Percentiles rank a stretch among this genome's conserved stretches.
These are phyloP conservation scores for Hyphopichia pseudoburtonii DNA, from an alignment of 1,139 yeast genomes.

Conservation along the genomic window DNA sequence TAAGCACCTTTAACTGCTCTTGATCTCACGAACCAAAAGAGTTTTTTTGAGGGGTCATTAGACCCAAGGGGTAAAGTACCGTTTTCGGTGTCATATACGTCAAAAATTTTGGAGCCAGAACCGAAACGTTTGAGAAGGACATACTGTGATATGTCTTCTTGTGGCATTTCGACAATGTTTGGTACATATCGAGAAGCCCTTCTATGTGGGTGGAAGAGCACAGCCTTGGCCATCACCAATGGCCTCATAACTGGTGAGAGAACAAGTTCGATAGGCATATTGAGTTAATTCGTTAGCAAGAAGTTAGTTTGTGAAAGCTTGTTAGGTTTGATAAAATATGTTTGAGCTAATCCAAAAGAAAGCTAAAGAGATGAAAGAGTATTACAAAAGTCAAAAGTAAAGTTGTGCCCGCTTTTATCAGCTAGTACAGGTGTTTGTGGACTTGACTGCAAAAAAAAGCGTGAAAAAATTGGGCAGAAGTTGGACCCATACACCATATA, in stretches of 20 bases:
- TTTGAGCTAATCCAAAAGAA: too few relatives aligned
- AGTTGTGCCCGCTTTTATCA: too few relatives aligned
- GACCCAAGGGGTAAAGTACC: constrained; percentile 38
- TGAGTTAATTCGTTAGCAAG: neutral
- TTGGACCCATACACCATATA: too few relatives aligned
- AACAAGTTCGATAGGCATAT: constrained; percentile 61
- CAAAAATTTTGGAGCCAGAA: constrained; percentile 55
- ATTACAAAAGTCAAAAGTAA: too few relatives aligned
- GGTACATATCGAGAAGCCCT: constrained; percentile 58
- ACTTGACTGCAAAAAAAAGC: too few relatives aligned
- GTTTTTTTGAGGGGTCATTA: constrained; percentile 34
- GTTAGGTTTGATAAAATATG: too few relatives aligned
- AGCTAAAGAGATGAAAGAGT: too few relatives aligned
- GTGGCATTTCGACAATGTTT: constrained; percentile 44
- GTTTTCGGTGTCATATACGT: constrained; percentile 49
- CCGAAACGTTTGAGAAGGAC: constrained; percentile 56
- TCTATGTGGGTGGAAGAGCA: constrained; percentile 57
- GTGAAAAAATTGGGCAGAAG: too few relatives aligned
- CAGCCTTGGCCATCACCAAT: constrained; percentile 53
- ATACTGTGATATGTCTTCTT: constrained; percentile 36
- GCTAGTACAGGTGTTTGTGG: too few relatives aligned
- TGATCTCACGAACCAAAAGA: constrained; percentile 56
- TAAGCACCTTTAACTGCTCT: constrained; percentile 67
- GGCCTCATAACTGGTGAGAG: constrained; percentile 63
- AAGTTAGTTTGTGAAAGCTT: too few relatives aligned